Conservation (phyloP, 2,329 filamentous ascomycete species). For the Alternaria triticimaculans region DNA sequence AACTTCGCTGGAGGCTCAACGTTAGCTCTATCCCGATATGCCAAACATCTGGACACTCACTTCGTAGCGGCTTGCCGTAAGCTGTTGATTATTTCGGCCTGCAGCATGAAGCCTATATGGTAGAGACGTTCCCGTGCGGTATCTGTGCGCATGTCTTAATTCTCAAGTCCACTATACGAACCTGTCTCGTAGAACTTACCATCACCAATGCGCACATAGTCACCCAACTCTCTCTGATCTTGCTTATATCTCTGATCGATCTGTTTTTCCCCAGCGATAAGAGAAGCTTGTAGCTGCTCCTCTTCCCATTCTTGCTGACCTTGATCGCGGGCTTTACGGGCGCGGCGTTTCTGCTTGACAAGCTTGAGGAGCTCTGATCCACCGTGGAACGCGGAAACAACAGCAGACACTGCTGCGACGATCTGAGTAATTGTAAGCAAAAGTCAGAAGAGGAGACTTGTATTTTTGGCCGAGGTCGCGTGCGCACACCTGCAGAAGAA, state of each 20-base stretch:
- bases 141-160: conserved; percentile 26
- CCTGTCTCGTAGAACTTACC: conserved; percentile 33
- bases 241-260: conserved; percentile 43
- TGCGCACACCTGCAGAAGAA: background rate
- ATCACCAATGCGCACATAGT: conserved; percentile 48
- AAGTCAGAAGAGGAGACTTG: background rate
- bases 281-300: conserved; percentile 48
- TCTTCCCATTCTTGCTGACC: conserved; percentile 43
- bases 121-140: conserved; percentile 46
- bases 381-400: conserved; percentile 53
- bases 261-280: conserved; percentile 47
- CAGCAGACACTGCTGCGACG: conserved; percentile 51
- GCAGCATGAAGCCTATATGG: conserved; percentile 49
- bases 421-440: conserved; percentile 33
- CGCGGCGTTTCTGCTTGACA: conserved; percentile 43
- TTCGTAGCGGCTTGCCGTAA: conserved; percentile 47
- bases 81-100: conserved; percentile 50
- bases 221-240: conserved; percentile 46
- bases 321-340: conserved; percentile 34
- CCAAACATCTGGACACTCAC: conserved; percentile 22
- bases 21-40: background rate
- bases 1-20: background rate
- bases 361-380: conserved; percentile 48
- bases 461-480: background rate
- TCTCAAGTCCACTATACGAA: conserved; percentile 8